Evolutionary conservation across 1,139 yeast genomes (phyloP).

Genomic region (Yamadazyma trypodendri): DNA sequence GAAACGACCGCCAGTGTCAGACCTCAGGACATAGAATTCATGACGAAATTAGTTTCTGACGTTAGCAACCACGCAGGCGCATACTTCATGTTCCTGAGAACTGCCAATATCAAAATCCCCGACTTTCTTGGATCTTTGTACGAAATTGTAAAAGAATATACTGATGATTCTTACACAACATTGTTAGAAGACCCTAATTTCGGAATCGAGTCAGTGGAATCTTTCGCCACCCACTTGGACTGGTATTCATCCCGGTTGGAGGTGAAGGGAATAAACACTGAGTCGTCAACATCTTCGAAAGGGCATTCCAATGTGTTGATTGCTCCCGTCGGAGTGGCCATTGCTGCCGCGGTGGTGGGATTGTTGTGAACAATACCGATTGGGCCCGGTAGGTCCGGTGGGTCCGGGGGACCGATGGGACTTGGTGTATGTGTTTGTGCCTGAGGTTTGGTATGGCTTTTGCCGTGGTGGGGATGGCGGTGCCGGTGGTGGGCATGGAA

Average conservation of each 20-base stretch:
- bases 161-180: constrained; percentile 33
- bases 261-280: constrained; percentile 12
- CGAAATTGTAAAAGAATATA: constrained; percentile 24
- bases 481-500: neutral
- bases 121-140: constrained; percentile 24
- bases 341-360: constrained; percentile 10
- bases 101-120: constrained; percentile 25
- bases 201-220: constrained; percentile 22
- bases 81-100: constrained; percentile 23
- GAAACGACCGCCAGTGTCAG: neutral
- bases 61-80: constrained; percentile 21
- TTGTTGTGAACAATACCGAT: constrained; percentile 4
- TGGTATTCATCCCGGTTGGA: constrained; percentile 27
- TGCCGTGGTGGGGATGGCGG: too few relatives aligned
- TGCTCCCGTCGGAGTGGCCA: constrained; percentile 10
- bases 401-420: too few relatives aligned
- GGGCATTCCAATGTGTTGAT: neutral
- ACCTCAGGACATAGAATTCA: constrained; percentile 20
- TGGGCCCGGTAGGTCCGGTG: neutral
- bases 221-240: constrained; percentile 35
- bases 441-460: too few relatives aligned
- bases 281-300: constrained; percentile 1
- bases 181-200: constrained; percentile 22
- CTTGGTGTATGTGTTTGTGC: too few relatives aligned
- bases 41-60: constrained; percentile 31